Percentiles rank a stretch among this genome's conserved stretches.
These are phyloP conservation scores for Fusarium sororula DNA, from an alignment of 2,329 filamentous ascomycete genomes.

Conservation along the genomic window DNA sequence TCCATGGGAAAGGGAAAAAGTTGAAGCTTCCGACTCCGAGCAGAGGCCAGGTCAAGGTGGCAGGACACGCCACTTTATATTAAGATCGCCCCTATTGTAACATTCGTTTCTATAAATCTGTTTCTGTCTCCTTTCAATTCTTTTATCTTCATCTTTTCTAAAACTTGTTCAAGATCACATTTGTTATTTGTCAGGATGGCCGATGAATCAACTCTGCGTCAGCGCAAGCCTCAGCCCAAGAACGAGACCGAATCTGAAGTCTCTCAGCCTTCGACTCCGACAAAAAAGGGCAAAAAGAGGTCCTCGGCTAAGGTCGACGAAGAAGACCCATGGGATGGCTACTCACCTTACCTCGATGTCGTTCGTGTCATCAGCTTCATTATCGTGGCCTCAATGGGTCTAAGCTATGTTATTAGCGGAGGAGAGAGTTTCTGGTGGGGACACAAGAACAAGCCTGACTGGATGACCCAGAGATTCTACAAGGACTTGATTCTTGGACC, in stretches of 20 bases:
- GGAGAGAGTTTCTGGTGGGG: conserved; percentile 77
- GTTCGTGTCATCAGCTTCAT: conserved; percentile 75
- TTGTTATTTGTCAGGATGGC: conserved; percentile 43
- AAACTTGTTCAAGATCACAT: not conserved
- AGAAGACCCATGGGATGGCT: conserved; percentile 62
- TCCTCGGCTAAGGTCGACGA: conserved; percentile 39
- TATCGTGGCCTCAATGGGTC: conserved; percentile 69
- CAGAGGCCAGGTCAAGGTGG: conserved; percentile 18
- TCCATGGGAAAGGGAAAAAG: conserved; percentile 15
- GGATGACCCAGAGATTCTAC: conserved; percentile 67
- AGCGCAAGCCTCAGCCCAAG: conserved; percentile 52
- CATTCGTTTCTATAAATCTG: conserved; percentile 11
- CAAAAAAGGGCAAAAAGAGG: conserved; percentile 35
- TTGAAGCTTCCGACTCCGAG: conserved; percentile 30
- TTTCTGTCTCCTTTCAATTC: not conserved
- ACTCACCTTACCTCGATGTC: conserved; percentile 68
- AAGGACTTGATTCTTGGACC: conserved; percentile 50
- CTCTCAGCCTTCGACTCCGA: conserved; percentile 39
- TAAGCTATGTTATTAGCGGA: conserved; percentile 80
- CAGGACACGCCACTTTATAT: conserved; percentile 34
- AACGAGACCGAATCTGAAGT: conserved; percentile 29
- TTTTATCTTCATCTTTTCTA: not conserved
- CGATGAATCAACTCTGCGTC: conserved; percentile 54
- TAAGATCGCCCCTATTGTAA: conserved; percentile 18
- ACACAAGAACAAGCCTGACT: conserved; percentile 67